A percentile compares a stretch with the other conserved stretches of the same genome.
Conservation (phyloP, 2,329 filamentous ascomycete genomes). For the Fusarium napiforme region DNA sequence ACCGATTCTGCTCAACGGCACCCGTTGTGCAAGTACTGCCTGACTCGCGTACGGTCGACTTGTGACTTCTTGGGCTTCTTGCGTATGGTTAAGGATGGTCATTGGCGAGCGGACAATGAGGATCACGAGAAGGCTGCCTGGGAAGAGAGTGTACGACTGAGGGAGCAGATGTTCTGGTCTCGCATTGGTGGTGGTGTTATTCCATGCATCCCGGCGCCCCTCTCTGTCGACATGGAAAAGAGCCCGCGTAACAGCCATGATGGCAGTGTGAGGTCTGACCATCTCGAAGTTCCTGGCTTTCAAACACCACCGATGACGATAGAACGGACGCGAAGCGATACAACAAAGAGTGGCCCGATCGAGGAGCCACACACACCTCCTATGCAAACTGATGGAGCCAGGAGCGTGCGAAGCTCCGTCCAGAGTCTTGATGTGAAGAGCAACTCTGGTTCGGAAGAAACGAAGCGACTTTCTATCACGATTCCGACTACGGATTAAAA, state of each 20-base stretch:
- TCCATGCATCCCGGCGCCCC: slow-evolving; percentile 62
- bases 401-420: slow-evolving; percentile 42
- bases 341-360: slow-evolving; percentile 21
- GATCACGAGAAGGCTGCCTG: slow-evolving; percentile 89
- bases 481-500: slow-evolving; percentile 38
- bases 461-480: slow-evolving; percentile 46
- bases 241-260: slow-evolving; percentile 52
- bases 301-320: slow-evolving; percentile 40
- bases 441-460: slow-evolving; percentile 36
- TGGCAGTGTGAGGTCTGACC: slow-evolving; percentile 23
- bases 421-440: slow-evolving; percentile 46
- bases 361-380: slow-evolving; percentile 48
- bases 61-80: slow-evolving; percentile 95
- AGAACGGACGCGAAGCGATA: slow-evolving; percentile 29
- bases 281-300: slow-evolving; percentile 36
- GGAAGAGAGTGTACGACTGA: slow-evolving; percentile 90
- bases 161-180: slow-evolving; percentile 98
- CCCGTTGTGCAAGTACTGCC: slow-evolving; percentile 88
- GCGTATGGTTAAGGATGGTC: slow-evolving; percentile 89
- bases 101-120: slow-evolving; percentile 85
- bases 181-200: slow-evolving; percentile 91
- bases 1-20: slow-evolving; percentile 88
- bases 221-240: slow-evolving; percentile 46
- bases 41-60: slow-evolving; percentile 83
- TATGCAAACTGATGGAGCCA: slow-evolving; percentile 44